Percentiles rank a stretch among this genome's conserved stretches.
phyloP scores from a whole-genome alignment of 2,329 filamentous ascomycete genomes.

The Ophiosphaerella korrae region DNA sequence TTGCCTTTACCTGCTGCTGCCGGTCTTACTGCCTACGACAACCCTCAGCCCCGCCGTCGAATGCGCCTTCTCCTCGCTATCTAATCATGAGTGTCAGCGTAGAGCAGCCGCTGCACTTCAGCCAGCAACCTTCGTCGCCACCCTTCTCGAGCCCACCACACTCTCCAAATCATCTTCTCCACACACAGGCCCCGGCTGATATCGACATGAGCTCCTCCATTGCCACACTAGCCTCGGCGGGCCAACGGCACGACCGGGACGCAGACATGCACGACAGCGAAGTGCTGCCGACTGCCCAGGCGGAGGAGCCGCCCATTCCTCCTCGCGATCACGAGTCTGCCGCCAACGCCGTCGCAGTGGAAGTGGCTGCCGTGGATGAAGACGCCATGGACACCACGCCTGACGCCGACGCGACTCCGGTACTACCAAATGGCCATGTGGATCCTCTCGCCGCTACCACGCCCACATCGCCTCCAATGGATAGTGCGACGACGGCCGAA shows the following conservation, averaged over 20 bases:
- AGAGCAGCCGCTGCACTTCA: constrained; percentile 46
- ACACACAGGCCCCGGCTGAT: constrained; percentile 32
- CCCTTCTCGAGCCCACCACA: constrained; percentile 40
- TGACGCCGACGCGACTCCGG: constrained; percentile 32
- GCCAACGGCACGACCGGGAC: constrained; percentile 46
- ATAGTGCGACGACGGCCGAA: constrained; percentile 9
- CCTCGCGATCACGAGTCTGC: constrained; percentile 14
- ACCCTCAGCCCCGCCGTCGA: constrained; percentile 5
- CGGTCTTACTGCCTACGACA: neutral
- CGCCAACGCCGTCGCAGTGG: constrained; percentile 28
- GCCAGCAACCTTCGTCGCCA: constrained; percentile 41
- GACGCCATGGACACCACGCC: constrained; percentile 49
- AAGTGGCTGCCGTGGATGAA: constrained; percentile 38
- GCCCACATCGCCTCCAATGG: constrained; percentile 21
- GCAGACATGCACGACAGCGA: constrained; percentile 42
- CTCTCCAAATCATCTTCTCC: constrained; percentile 35
- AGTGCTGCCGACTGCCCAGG: constrained; percentile 22
- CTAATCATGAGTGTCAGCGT: constrained; percentile 49
- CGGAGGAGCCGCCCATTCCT: constrained; percentile 1
- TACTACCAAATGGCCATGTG: constrained; percentile 29
- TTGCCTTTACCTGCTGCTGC: constrained; percentile 1
- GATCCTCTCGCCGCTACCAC: constrained; percentile 15
- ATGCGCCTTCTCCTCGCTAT: constrained; percentile 13
- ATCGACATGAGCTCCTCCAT: constrained; percentile 43
- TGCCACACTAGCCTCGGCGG: constrained; percentile 36